These are phyloP conservation scores for Hypoxylon fragiforme DNA, from an alignment of 495 filamentous ascomycete species.

Conservation along the genomic window DNA sequence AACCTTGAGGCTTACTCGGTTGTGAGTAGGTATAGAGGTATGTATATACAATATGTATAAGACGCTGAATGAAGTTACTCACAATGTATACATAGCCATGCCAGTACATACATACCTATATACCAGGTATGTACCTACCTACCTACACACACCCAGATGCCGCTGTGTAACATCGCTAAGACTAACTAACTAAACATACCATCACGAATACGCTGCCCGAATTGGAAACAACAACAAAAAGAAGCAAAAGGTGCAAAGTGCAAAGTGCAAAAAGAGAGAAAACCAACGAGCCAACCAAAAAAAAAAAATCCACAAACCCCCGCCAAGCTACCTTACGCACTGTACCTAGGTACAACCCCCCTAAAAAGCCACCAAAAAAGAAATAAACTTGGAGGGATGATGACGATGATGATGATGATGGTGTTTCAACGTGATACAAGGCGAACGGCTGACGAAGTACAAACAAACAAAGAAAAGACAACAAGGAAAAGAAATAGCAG, in stretches of 20 bases:
- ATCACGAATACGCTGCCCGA: too few species aligned
- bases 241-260: neutral
- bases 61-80: conserved; percentile 30
- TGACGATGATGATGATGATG: too few species aligned
- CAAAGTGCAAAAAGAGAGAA: neutral
- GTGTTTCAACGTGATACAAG: conserved; percentile 13
- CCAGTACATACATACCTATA: conserved; percentile 26
- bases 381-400: too few species aligned
- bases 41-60: too few species aligned
- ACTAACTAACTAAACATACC: too few species aligned
- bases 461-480: neutral
- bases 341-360: conserved; percentile 2
- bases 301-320: too few species aligned
- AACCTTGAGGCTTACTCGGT: too few species aligned
- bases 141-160: neutral
- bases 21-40: conserved; percentile 16
- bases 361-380: too few species aligned
- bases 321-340: neutral
- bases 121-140: neutral
- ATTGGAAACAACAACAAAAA: neutral
- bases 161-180: neutral
- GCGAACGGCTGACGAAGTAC: conserved; percentile 6
- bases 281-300: neutral
- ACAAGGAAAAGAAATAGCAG: neutral
- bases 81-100: conserved; percentile 28